Evolutionary conservation across 177 flowering plant genomes (phyloP).

Genomic region (Vitis hybrid): DNA sequence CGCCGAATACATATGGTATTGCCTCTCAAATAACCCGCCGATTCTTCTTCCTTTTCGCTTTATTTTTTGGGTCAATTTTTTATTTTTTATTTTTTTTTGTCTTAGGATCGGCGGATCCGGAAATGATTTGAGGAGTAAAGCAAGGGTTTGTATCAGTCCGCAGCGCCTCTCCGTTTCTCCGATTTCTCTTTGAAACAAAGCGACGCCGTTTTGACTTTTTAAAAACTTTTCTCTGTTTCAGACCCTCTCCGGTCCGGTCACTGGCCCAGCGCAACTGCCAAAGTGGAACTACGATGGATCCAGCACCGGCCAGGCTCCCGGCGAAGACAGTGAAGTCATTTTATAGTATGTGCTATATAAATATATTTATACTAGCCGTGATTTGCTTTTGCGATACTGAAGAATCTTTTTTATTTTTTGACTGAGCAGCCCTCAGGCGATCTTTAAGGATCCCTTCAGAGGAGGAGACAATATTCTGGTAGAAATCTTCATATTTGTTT

Average conservation of each 20-base stretch:
- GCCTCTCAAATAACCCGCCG: not conserved
- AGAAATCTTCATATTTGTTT: not conserved
- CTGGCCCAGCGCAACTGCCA: conserved; percentile 20
- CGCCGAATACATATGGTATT: conserved; percentile 50
- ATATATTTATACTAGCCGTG: not conserved
- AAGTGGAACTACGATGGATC: conserved; percentile 36
- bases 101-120: conserved; percentile 55
- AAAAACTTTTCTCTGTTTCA: not conserved
- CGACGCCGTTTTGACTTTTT: too few species aligned
- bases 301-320: conserved; percentile 32
- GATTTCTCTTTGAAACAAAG: too few species aligned
- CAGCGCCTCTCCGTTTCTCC: not conserved
- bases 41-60: not conserved
- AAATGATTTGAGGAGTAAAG: conserved; percentile 54
- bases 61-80: not conserved
- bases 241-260: conserved; percentile 25
- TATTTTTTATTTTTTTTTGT: not conserved
- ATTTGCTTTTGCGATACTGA: not conserved
- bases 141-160: conserved; percentile 32
- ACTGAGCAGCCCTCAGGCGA: conserved; percentile 51
- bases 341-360: conserved; percentile 16
- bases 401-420: not conserved
- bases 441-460: conserved; percentile 61
- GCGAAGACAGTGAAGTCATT: conserved; percentile 32
- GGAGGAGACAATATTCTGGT: conserved; percentile 63